Conservation (phyloP, 352 stramenopile genomes). For the Pythium oligandrum region DNA sequence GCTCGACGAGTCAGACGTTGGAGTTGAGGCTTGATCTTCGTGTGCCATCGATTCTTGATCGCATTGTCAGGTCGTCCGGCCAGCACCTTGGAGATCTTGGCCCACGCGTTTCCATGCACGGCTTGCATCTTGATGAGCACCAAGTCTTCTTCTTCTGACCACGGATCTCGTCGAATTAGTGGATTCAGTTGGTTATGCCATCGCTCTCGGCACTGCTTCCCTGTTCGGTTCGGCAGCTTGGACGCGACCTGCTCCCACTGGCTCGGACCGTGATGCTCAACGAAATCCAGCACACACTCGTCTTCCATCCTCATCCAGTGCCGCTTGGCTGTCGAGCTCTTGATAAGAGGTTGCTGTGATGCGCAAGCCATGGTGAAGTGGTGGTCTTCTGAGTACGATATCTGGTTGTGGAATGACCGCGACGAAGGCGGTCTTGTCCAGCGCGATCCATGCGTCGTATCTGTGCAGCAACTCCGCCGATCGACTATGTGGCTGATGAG, state of each 20-base stretch:
- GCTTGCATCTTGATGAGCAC: slow-evolving; percentile 27
- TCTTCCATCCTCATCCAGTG: background rate
- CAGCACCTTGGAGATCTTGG: slow-evolving; percentile 37
- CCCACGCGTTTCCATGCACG: slow-evolving; percentile 36
- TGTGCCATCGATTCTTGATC: slow-evolving; percentile 52
- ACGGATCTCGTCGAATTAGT: slow-evolving; percentile 31
- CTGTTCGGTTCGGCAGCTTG: background rate
- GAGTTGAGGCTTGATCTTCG: slow-evolving; percentile 8
- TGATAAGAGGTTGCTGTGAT: no score
- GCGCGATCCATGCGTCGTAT: no score
- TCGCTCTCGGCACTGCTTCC: background rate
- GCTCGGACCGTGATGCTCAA: background rate
- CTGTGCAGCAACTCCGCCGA: no score
- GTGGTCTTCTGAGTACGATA: no score
- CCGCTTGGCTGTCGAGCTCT: no score
- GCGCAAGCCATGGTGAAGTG: no score
- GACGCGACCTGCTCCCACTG: background rate
- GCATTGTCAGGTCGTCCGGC: slow-evolving; percentile 48
- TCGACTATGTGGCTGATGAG: no score
- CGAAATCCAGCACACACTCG: background rate
- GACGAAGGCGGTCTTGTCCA: no score
- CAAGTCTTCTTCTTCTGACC: slow-evolving; percentile 31
- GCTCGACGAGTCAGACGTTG: no score
- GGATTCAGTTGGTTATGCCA: slow-evolving; percentile 36
- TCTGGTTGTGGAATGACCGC: no score